Percentiles rank a stretch among this genome's conserved stretches.
Evolutionary conservation across 352 stramenopile genomes (phyloP).

Genomic region (Globisporangium camurandrum): DNA sequence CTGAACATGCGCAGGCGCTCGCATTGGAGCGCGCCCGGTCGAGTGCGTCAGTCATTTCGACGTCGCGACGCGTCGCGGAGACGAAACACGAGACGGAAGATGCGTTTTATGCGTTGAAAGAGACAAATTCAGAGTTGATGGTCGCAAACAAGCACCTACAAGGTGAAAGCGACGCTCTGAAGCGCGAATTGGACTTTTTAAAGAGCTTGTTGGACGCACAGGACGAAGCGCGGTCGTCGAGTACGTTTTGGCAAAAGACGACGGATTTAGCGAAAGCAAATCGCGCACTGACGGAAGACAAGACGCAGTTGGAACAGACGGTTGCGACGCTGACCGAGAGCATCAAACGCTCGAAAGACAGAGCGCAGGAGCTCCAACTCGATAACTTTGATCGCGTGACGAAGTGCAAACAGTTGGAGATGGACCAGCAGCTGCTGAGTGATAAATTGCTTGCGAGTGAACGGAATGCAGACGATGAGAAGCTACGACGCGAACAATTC

Average conservation of each 20-base stretch:
- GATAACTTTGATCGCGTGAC: constrained; percentile 52
- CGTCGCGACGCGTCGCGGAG: constrained; percentile 57
- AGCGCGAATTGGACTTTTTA: constrained; percentile 62
- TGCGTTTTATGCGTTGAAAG: constrained; percentile 60
- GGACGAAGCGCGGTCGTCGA: constrained; percentile 64
- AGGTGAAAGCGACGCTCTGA: constrained; percentile 55
- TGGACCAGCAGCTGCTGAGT: constrained; percentile 63
- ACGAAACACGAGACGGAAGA: constrained; percentile 73
- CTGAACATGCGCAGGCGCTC: constrained; percentile 59
- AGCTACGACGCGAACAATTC: constrained; percentile 74
- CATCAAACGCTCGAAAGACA: constrained; percentile 50
- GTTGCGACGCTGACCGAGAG: constrained; percentile 60
- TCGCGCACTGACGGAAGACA: constrained; percentile 59
- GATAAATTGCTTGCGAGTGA: constrained; percentile 62
- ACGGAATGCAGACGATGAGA: constrained; percentile 73
- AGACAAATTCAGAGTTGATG: constrained; percentile 48
- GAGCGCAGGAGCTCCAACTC: constrained; percentile 36
- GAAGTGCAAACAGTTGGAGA: constrained; percentile 56
- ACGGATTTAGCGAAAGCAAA: constrained; percentile 81
- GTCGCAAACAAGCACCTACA: constrained; percentile 67
- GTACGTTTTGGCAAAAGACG: constrained; percentile 83
- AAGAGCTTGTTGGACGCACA: constrained; percentile 65
- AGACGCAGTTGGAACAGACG: constrained; percentile 52
- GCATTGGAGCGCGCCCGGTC: constrained; percentile 57
- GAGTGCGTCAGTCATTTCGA: constrained; percentile 54